Evolutionary conservation across 306 rosid species (phyloP).

Genomic region (Chamaecrista fasciculata): DNA sequence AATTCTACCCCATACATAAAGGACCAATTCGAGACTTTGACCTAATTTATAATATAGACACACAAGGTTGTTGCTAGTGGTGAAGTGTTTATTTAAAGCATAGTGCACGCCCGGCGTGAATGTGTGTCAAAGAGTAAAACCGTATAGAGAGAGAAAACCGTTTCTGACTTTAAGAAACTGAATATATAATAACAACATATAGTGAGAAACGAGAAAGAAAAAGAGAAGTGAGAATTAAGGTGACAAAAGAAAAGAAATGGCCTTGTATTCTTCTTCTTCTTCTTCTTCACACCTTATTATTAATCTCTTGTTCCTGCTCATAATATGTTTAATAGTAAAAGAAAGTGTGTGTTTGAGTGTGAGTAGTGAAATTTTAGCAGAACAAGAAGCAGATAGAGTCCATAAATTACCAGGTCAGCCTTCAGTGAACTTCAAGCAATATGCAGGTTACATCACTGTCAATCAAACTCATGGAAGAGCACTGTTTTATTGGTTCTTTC

Average conservation of each 20-base stretch:
- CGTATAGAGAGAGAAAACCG: too few species aligned
- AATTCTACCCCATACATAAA: too few species aligned
- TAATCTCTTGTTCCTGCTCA: constrained; percentile 1
- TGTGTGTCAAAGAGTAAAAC: too few species aligned
- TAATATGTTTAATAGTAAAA: background rate
- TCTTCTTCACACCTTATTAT: constrained; percentile 4
- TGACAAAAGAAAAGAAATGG: constrained; percentile 22
- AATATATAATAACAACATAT: too few species aligned
- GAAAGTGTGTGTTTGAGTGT: background rate
- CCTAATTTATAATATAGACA: too few species aligned
- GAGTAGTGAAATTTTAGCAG: background rate
- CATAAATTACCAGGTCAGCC: constrained; percentile 68
- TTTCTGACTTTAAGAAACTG: too few species aligned
- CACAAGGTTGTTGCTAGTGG: too few species aligned
- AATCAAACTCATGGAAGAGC: constrained; percentile 77
- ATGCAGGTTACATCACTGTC: constrained; percentile 71
- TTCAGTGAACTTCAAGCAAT: constrained; percentile 62
- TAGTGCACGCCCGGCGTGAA: too few species aligned
- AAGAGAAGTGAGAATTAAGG: background rate
- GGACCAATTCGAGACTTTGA: too few species aligned
- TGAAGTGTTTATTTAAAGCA: too few species aligned
- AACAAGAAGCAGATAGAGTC: constrained; percentile 62
- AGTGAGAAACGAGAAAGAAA: too few species aligned
- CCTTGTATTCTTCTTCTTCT: background rate
- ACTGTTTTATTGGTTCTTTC: constrained; percentile 86